These are phyloP conservation scores for Alternaria sp. DNA, from an alignment of 2,329 filamentous ascomycete genomes.

Conservation along the genomic window DNA sequence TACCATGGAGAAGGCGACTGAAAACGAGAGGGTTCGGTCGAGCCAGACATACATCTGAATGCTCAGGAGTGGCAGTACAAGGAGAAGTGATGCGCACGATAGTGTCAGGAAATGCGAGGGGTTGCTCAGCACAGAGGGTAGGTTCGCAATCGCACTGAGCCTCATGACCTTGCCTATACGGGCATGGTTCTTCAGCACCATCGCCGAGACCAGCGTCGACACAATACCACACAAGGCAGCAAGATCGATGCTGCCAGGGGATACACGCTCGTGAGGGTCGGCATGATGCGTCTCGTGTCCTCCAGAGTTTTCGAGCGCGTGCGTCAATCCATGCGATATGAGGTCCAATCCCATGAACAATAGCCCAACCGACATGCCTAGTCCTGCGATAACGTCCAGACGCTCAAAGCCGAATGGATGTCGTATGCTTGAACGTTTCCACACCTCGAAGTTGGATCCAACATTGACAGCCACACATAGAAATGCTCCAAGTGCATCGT, in stretches of 20 bases:
- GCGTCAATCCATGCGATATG: slow-evolving; percentile 90
- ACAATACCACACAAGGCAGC: slow-evolving; percentile 82
- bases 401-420: slow-evolving; percentile 94
- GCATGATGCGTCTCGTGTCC: slow-evolving; percentile 77
- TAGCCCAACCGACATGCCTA: slow-evolving; percentile 93
- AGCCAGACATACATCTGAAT: slow-evolving; percentile 83
- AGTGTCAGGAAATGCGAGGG: slow-evolving; percentile 95
- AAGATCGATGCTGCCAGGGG: slow-evolving; percentile 79
- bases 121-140: slow-evolving; percentile 89
- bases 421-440: slow-evolving; percentile 89
- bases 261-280: slow-evolving; percentile 71
- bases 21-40: slow-evolving; percentile 80
- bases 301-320: slow-evolving; percentile 80
- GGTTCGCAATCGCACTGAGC: slow-evolving; percentile 79
- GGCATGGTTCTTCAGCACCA: slow-evolving; percentile 87
- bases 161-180: slow-evolving; percentile 92
- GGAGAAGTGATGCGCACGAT: slow-evolving; percentile 80
- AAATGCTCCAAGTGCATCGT: slow-evolving; percentile 90
- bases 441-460: slow-evolving; percentile 95
- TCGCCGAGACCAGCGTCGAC: slow-evolving; percentile 84
- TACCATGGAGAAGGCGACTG: slow-evolving; percentile 89
- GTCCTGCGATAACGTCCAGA: slow-evolving; percentile 91
- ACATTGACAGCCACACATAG: slow-evolving; percentile 94
- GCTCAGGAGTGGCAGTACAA: slow-evolving; percentile 82
- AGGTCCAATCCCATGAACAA: slow-evolving; percentile 98